Conservation (phyloP, 176 grass and related monocot genomes). For the Oryza longistaminata region DNA sequence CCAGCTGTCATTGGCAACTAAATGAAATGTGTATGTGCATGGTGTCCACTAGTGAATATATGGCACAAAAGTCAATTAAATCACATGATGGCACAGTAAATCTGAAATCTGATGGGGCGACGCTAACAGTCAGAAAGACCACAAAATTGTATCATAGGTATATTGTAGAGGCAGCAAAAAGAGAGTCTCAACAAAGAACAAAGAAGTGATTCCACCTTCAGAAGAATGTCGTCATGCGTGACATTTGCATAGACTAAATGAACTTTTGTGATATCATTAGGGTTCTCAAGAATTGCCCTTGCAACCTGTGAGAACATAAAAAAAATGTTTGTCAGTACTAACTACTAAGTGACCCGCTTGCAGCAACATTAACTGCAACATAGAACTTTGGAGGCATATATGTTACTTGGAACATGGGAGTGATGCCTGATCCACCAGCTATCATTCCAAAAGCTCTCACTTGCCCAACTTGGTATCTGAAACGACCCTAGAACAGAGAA, state of each 20-base stretch:
- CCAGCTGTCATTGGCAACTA: background rate
- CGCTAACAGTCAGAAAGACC: background rate
- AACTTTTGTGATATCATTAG: slow-evolving; percentile 72
- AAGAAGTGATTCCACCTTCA: slow-evolving; percentile 59
- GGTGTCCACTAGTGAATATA: background rate
- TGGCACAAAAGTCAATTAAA: background rate
- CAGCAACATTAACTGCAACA: slow-evolving; percentile 10
- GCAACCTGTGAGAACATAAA: slow-evolving; percentile 61
- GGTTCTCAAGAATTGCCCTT: slow-evolving; percentile 94
- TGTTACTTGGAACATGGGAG: slow-evolving; percentile 97
- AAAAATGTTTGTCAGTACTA: background rate
- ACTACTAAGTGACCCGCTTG: background rate
- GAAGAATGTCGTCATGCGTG: slow-evolving; percentile 88
- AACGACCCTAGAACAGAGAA: slow-evolving; percentile 69
- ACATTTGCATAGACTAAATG: slow-evolving; percentile 97
- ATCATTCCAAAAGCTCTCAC: slow-evolving; percentile 95
- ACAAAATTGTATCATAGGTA: background rate
- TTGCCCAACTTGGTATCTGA: slow-evolving; percentile 93
- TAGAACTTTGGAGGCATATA: background rate
- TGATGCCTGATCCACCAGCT: slow-evolving; percentile 97
- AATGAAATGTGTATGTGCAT: background rate
- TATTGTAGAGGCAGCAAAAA: background rate
- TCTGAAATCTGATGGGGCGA: background rate
- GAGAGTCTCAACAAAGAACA: background rate
- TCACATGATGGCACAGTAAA: background rate